Conservation (phyloP, 805 yeast species). For the Metschnikowia proteae region DNA sequence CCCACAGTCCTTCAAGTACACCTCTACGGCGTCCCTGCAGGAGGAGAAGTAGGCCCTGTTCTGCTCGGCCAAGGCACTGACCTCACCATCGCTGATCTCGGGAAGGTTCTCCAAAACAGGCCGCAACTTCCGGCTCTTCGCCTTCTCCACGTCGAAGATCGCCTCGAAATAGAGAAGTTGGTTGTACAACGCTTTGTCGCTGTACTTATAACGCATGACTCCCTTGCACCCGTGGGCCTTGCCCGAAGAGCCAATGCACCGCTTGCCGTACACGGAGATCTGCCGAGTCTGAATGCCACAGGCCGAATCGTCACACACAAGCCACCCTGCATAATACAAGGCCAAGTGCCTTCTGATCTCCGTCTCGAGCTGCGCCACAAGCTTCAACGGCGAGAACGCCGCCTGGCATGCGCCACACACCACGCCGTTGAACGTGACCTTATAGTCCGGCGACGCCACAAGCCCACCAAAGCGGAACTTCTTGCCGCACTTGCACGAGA, state of each 20-base stretch:
- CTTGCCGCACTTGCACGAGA: constrained; percentile 62
- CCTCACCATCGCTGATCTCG: constrained; percentile 43
- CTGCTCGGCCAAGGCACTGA: constrained; percentile 75
- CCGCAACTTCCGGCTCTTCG: constrained; percentile 52
- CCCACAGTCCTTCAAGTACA: constrained; percentile 77
- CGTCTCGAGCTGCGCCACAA: constrained; percentile 73
- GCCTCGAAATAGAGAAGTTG: constrained; percentile 78
- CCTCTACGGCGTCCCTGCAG: constrained; percentile 58
- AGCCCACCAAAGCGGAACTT: constrained; percentile 73
- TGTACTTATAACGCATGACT: constrained; percentile 69
- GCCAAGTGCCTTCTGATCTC: constrained; percentile 67
- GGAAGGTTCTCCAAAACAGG: constrained; percentile 26
- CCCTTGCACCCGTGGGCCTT: constrained; percentile 70
- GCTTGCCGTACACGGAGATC: constrained; percentile 81
- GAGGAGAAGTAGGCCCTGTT: constrained; percentile 58
- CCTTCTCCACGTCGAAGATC: constrained; percentile 78
- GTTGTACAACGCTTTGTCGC: constrained; percentile 78
- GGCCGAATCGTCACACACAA: constrained; percentile 77
- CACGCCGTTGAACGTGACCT: constrained; percentile 64
- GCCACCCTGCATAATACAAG: constrained; percentile 81
- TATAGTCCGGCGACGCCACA: constrained; percentile 56
- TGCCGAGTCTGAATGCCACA: constrained; percentile 82
- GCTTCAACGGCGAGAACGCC: constrained; percentile 46
- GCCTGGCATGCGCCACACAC: constrained; percentile 60
- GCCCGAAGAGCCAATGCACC: constrained; percentile 70